Base-by-base conservation (phyloP, 225 moss, liverwort and hornwort genomes). In the Polytrichum commune region DNA sequence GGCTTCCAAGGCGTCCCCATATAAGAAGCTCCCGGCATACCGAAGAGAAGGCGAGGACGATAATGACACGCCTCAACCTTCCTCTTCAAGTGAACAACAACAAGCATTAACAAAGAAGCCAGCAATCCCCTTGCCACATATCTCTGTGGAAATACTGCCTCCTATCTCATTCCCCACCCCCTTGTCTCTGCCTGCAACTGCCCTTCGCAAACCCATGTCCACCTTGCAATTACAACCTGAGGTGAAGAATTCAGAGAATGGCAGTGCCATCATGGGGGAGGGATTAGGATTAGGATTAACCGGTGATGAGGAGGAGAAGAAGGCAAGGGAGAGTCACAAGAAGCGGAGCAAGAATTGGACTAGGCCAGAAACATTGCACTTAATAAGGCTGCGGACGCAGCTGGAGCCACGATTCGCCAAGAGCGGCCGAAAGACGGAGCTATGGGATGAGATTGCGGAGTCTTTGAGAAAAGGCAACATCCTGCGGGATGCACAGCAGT, bases 331-430 rank as follows among this genome's bases (percentile, higher is more conserved):
- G 68, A 93, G 86, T 78, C 95, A 96, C 82, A 96, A 93, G 72
- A 96, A 93, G 75, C 77, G 95, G 87, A 91, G 91, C 67, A 96
- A 96, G 81, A 96, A 93, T 79, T 96, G 93, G 95, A 96, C 93
- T 18, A 69, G 93, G 55, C 95, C 90, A 0, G 91, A 96, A 78
- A 93, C 90, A 13, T 65, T 96, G 73, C 90, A 91, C 73, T 80
- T 96, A 54, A 96, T 96, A 54, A 78, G 90, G 67, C 72, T 96
- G 29, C 86, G 95, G 66, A 90, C 93, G 1, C 90, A 90, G 67
- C 81, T 96, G 72, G 95, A 96, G 75, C 87, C 93, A 30, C 78
- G 91, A 61, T 96, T 96, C 55, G 85, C 91, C 0, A 96, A 93
- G 82, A 96, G 90, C 29, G 93, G 93, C 16, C 84, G 95, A 74